Evolutionary conservation across 2,329 filamentous ascomycete species (phyloP).

Genomic region (Pleomassaria siparia): DNA sequence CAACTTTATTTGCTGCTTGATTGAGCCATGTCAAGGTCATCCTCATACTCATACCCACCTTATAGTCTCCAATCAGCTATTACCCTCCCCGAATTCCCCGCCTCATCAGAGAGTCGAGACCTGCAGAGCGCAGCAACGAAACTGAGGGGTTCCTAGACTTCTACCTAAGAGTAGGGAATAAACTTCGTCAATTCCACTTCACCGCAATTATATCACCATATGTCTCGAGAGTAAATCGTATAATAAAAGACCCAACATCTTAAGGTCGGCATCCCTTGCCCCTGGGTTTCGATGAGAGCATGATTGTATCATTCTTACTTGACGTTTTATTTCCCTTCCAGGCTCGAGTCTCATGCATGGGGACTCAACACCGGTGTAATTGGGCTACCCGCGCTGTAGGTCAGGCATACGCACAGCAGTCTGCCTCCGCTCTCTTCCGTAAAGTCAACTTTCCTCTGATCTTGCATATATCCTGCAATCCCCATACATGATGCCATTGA

Average conservation of each 20-base stretch:
- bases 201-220: not conserved
- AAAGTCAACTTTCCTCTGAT: conserved; percentile 1
- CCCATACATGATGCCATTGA: not conserved
- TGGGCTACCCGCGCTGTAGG: not conserved
- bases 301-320: not conserved
- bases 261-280: not conserved
- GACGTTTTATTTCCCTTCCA: not conserved
- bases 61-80: not conserved
- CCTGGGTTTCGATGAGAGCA: not conserved
- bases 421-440: not conserved
- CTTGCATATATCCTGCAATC: not conserved
- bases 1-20: conserved; percentile 5
- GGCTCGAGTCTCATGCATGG: not conserved
- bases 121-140: not conserved
- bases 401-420: not conserved
- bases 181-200: not conserved
- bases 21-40: not conserved
- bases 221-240: not conserved
- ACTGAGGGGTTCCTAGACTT: not conserved
- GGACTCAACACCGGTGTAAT: not conserved
- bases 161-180: not conserved
- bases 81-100: conserved; percentile 1
- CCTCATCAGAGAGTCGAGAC: not conserved
- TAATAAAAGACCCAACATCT: not conserved
- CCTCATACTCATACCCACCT: too few relatives aligned